phyloP scores from a whole-genome alignment of 495 filamentous ascomycete species.

The Rusavskia elegans region DNA sequence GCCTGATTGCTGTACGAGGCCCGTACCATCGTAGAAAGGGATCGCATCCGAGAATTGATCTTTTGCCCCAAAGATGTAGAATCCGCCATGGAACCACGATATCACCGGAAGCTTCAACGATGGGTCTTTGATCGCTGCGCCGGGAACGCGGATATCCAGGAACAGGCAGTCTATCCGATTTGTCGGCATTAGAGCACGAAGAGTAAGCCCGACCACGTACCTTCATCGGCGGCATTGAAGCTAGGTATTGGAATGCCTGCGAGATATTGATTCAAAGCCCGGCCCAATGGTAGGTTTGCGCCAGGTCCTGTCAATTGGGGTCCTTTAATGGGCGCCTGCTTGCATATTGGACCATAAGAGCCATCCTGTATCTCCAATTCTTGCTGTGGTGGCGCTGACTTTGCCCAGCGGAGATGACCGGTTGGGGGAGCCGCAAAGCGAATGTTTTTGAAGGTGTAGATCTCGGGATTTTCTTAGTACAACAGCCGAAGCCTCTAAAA shows the following conservation, averaged over 20 bases:
- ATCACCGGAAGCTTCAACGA: constrained; percentile 31
- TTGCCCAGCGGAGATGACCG: constrained; percentile 31
- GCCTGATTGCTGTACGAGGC: constrained; percentile 26
- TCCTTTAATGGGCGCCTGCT: constrained; percentile 29
- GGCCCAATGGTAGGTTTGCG: constrained; percentile 14
- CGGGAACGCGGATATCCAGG: constrained; percentile 32
- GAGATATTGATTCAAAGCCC: neutral
- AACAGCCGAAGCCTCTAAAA: no score
- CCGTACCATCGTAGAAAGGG: constrained; percentile 20
- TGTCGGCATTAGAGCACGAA: no score
- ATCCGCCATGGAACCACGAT: constrained; percentile 44
- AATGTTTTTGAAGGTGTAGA: constrained; percentile 43
- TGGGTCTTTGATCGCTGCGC: constrained; percentile 17
- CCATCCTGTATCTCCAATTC: constrained; percentile 26
- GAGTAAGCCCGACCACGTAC: constrained; percentile 6
- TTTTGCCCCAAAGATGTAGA: constrained; percentile 27
- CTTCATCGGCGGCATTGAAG: constrained; percentile 24
- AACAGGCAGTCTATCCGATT: constrained; percentile 26
- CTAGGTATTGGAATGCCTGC: neutral
- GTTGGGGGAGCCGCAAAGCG: constrained; percentile 40
- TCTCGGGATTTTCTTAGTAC: neutral
- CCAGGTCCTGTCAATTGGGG: constrained; percentile 5
- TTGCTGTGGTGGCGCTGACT: constrained; percentile 17
- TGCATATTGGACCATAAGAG: constrained; percentile 27
- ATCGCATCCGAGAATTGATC: constrained; percentile 14